Base-by-base conservation (phyloP, 371 early-diverging fungal genomes). In the Syncephalastrum monosporum region DNA sequence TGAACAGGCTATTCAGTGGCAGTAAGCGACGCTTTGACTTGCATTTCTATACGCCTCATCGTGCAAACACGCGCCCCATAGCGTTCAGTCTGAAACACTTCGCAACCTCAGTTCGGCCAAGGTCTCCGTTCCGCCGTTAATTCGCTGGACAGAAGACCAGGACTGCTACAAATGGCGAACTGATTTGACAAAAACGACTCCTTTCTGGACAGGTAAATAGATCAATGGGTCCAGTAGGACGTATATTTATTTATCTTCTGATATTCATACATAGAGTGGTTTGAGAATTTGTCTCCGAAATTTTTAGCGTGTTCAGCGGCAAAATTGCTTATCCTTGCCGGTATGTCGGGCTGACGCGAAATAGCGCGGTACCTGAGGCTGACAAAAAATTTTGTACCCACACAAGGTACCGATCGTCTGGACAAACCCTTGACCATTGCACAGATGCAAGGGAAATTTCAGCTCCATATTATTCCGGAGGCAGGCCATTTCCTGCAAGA, bases 361-460 rank as follows among this genome's bases (percentile, higher is more conserved):
- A 10, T 43, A 25, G n/a, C 45, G 17, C 4, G 41, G 24, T n/a
- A 25, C 16, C 50, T 56, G 53, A 52, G 38, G 15, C 44, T 42
- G 19, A 17, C 42, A 42, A 17, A 16, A 12, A 27, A 16, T 57
- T 55, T 41, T 33, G 8, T 51, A 38, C n/a, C 38, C 51, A 29
- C 38, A 38, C 23, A 42, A 76, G 84, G 91, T 1, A 89, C 96
- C 0, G 95, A 96, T 72, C 82, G 96, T 10, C 65, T 98, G 51
- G 98, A 98, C 63, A 95, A 90, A 59, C 77, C 90, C 13, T 79
- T 98, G 53, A 92, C 87, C 57, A 95, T 96, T 72, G 97, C 89
- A 0, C 95, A 96, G 68, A 98, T 98, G 96, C 98, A 98, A 74
- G 91, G 94, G 47, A 91, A 89, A 70, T 98, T 95, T 65, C 97